Percentiles rank a stretch among this genome's conserved stretches.
Evolutionary conservation across 345 rosid species (phyloP).

Genomic region (Pistacia vera): DNA sequence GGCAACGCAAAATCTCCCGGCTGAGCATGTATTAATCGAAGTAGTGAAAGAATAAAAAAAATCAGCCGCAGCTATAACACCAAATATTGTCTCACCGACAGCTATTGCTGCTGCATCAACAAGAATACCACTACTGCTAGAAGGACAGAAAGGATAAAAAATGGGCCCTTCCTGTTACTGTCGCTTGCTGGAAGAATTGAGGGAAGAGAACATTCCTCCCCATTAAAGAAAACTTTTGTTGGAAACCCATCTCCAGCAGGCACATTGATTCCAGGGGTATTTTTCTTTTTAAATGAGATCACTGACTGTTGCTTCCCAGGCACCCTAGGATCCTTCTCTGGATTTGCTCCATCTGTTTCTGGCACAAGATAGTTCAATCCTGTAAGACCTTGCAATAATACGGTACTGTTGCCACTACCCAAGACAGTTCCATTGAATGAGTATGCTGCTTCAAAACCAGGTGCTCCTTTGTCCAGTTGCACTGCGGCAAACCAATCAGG

Average conservation of each 20-base stretch:
- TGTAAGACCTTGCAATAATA: slow-evolving; percentile 75
- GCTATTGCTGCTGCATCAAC: slow-evolving; percentile 44
- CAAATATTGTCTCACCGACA: not conserved
- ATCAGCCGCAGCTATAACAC: slow-evolving; percentile 22
- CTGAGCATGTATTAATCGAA: slow-evolving; percentile 21
- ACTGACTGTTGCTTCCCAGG: slow-evolving; percentile 97
- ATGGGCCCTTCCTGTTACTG: slow-evolving; percentile 35
- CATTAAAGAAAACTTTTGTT: slow-evolving; percentile 88
- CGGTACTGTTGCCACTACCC: slow-evolving; percentile 52
- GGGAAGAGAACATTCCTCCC: slow-evolving; percentile 92
- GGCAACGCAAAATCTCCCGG: slow-evolving; percentile 16
- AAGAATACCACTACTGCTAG: slow-evolving; percentile 33
- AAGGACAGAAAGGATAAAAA: slow-evolving; percentile 25
- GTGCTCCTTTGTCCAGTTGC: slow-evolving; percentile 61
- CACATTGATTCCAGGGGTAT: slow-evolving; percentile 67
- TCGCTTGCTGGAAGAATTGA: slow-evolving; percentile 47
- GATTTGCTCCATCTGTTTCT: slow-evolving; percentile 62
- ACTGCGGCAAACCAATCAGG: slow-evolving; percentile 91
- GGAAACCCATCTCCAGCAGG: slow-evolving; percentile 87
- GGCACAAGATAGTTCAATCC: slow-evolving; percentile 85
- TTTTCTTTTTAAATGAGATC: slow-evolving; percentile 78
- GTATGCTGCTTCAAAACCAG: slow-evolving; percentile 76
- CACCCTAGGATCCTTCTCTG: slow-evolving; percentile 60
- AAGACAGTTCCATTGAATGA: slow-evolving; percentile 72
- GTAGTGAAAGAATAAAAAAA: slow-evolving; percentile 40